These are phyloP conservation scores for Fraxinus angustifolia DNA, from an alignment of 305 asterid species.

Conservation along the genomic window DNA sequence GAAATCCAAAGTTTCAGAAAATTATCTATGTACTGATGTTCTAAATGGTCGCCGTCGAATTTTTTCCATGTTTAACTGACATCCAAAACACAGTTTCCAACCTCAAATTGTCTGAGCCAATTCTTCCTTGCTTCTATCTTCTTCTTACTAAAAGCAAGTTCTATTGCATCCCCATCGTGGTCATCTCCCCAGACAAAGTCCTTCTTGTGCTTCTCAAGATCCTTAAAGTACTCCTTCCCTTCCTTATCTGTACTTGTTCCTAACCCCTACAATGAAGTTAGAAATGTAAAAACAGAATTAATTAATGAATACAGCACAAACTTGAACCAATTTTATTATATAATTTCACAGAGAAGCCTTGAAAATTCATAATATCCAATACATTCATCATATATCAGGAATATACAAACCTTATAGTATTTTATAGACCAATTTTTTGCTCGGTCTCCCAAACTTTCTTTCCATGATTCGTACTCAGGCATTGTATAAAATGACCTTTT, in stretches of 20 bases:
- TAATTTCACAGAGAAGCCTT: background rate
- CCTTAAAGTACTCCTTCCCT: constrained; percentile 86
- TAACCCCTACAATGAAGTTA: constrained; percentile 66
- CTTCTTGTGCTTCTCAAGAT: constrained; percentile 74
- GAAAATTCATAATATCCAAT: background rate
- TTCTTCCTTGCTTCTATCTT: constrained; percentile 91
- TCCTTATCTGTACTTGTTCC: constrained; percentile 93
- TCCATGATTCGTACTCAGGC: constrained; percentile 96
- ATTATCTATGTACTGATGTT: background rate
- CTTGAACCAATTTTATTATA: constrained; percentile 1
- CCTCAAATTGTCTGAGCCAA: constrained; percentile 96
- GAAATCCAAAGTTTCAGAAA: background rate
- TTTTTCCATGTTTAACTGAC: background rate
- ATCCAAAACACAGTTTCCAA: constrained; percentile 18
- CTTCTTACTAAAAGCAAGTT: constrained; percentile 96
- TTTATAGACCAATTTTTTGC: constrained; percentile 80
- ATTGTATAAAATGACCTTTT: constrained; percentile 68
- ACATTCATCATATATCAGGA: background rate
- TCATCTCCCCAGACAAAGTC: constrained; percentile 78
- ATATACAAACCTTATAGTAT: constrained; percentile 80
- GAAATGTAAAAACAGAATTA: background rate
- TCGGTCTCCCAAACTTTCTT: constrained; percentile 46
- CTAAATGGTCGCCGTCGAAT: background rate
- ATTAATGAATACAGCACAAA: background rate
- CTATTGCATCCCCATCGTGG: constrained; percentile 91